Conservation (phyloP, 495 filamentous ascomycete species). For the Saxophila tyrrhenica region DNA sequence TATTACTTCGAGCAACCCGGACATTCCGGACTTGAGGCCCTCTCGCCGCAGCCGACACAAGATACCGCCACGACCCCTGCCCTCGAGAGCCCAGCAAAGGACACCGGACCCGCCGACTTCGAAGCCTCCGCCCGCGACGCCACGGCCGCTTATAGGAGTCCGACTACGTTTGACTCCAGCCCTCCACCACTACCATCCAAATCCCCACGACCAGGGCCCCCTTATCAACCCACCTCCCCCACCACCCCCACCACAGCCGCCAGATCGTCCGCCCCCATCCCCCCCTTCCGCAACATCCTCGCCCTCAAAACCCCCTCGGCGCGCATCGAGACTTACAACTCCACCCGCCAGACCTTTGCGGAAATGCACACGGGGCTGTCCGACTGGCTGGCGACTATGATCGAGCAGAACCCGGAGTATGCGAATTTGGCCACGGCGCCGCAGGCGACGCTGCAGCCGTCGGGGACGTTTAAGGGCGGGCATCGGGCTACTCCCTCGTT, state of each 20-base stretch:
- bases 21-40: too few relatives aligned
- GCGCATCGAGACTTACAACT: conserved; percentile 57
- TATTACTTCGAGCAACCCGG: neutral
- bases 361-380: conserved; percentile 58
- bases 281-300: conserved; percentile 59
- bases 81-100: too few relatives aligned
- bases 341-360: conserved; percentile 58
- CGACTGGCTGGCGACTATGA: conserved; percentile 53
- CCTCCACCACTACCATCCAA: neutral
- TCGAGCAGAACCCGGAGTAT: conserved; percentile 43
- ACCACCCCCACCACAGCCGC: neutral
- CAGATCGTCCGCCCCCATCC: neutral
- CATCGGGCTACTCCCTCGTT: neutral
- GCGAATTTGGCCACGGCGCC: conserved; percentile 31
- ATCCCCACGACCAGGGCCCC: neutral
- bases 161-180: too few relatives aligned
- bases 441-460: neutral
- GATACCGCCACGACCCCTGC: too few relatives aligned
- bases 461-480: neutral
- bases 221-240: too few relatives aligned
- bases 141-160: too few relatives aligned
- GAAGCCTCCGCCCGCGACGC: too few relatives aligned
- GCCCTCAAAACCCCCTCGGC: conserved; percentile 48
- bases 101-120: too few relatives aligned
- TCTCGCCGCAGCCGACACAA: too few relatives aligned